Base-by-base conservation (phyloP, 257 asterid genomes). In the Nyctanthes arbortristis region DNA sequence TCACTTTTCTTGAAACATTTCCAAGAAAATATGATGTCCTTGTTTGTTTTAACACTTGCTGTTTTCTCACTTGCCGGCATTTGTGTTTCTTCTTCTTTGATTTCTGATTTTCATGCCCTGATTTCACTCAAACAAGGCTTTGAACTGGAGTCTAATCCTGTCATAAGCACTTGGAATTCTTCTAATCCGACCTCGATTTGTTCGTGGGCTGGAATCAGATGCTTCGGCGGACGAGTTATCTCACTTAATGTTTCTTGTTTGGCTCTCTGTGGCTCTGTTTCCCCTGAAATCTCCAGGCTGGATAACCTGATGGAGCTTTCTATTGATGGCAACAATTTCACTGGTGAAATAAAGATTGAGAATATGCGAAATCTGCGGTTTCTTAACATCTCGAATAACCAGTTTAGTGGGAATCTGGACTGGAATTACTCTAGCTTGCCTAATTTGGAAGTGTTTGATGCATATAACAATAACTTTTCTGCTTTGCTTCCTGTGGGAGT, bases 281-380 rank as follows among this genome's bases (percentile, higher is more conserved):
- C 94, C 0, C 82, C 89, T 16, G 86, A 74, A 36, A 85, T 93
- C 66, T 83, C 92, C 24, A 74, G 77, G 39, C 90, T 93, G 2
- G 89, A 89, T 57, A 71, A 35, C 66, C 84, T 93, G 7, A 43
- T 77, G 18, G 92, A 93, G 79, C 96, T 93, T 22, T 79, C 75
- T 43, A 77, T 93, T 35, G 97, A 93, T 69, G 97, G 98, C 0
- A 93, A 93, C 82, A 93, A 93, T 87, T 90, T 93, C 94, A 93
- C 98, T 1, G 98, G 97, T 2, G 96, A 81, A 56, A 79, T 93
- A 80, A 80, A 61, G 77, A 78, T 93, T 56, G 92, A 84, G 49
- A 79, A 80, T 7, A 77, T 93, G 92, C 74, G 76, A 72, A 73
- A 82, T 35, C 89, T 93, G 35, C 60, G 78, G 59, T 85, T 73